Base-by-base conservation (phyloP, 371 early-diverging fungal species). In the Apophysomyces sp. region DNA sequence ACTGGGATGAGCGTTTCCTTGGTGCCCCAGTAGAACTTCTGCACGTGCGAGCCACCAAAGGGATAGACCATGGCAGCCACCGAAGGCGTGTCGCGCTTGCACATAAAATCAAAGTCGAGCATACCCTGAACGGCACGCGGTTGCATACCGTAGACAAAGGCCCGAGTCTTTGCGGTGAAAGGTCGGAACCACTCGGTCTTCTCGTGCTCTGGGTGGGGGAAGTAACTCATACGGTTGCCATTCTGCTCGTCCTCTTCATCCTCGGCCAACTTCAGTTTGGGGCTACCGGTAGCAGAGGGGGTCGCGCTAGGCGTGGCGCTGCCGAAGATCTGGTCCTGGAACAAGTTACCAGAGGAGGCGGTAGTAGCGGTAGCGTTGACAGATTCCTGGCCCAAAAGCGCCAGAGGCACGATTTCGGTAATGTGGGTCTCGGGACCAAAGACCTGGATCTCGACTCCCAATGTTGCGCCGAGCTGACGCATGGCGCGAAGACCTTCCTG, bases 11-110 rank as follows among this genome's bases (percentile, higher is more conserved):
- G 83, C 15, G 95, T 97, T 80, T 98, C 98, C 83, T 94, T 91
- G 52, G 96, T 95, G 57, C 98, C 98, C 98, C 98, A 98, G 86
- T 98, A 98, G 84, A 97, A 97, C 82, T 97, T 98, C 74, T 97
- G 96, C 55, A 97, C 93, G 74, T 97, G 96, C 71, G 92, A 91
- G 28, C 98, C 98, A 62, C 98, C 97, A 78, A 98, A 98, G 61
- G 98, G 97, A 80, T 98, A 98, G 69, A 98, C 92, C 96, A 98
- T 97, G 67, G 95, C 95, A 15, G 97, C 97, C 27, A 98, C 98
- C n/a, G 95, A 94, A n/a, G 98, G 98, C 44, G 85, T 72, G n/a
- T 77, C 67, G 63, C 98, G 93, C 84, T 94, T 90, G 88, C 98
- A 98, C 87, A 98, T 98, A 57, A 89, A 96, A 77, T 98, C 98